Conservation (phyloP, 805 yeast species). For the Saccharomycopsis amapae region DNA sequence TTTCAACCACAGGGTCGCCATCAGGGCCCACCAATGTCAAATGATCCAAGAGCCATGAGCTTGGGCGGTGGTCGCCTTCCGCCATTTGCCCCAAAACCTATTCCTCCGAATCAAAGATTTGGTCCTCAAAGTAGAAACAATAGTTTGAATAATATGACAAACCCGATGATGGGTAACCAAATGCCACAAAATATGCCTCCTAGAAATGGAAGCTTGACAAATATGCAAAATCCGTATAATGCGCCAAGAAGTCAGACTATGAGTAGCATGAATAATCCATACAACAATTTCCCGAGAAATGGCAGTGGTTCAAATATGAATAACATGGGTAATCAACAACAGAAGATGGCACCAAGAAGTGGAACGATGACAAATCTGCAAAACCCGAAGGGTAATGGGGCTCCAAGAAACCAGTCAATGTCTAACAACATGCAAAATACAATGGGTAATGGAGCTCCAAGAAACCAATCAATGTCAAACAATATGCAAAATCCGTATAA, state of each 20-base stretch:
- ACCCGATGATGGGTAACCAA: constrained; percentile 9
- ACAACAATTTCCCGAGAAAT: constrained; percentile 12
- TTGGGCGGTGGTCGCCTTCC: constrained; percentile 23
- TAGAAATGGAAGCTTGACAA: constrained; percentile 9
- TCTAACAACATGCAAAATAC: constrained; percentile 15
- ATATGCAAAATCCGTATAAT: constrained; percentile 6
- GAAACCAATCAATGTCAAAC: constrained; percentile 14
- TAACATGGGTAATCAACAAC: constrained; percentile 8
- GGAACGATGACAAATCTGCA: constrained; percentile 11
- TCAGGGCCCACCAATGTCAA: too few relatives aligned
- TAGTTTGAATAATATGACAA: constrained; percentile 7
- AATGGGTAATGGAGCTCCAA: constrained; percentile 5
- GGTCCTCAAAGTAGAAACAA: constrained; percentile 6
- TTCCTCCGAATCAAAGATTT: constrained; percentile 25
- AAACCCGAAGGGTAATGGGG: constrained; percentile 1
- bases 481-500: constrained; percentile 17
- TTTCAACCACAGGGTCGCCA: constrained; percentile 12
- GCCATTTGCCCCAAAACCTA: constrained; percentile 18
- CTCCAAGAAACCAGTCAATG: not conserved
- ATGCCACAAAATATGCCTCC: constrained; percentile 8
- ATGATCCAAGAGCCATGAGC: constrained; percentile 30
- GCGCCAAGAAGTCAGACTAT: constrained; percentile 4
- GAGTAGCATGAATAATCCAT: constrained; percentile 11
- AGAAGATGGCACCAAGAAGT: constrained; percentile 3
- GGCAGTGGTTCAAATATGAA: constrained; percentile 9